Base-by-base conservation (phyloP, 768 basidiomycete species). In the Lentinula aciculospora region DNA sequence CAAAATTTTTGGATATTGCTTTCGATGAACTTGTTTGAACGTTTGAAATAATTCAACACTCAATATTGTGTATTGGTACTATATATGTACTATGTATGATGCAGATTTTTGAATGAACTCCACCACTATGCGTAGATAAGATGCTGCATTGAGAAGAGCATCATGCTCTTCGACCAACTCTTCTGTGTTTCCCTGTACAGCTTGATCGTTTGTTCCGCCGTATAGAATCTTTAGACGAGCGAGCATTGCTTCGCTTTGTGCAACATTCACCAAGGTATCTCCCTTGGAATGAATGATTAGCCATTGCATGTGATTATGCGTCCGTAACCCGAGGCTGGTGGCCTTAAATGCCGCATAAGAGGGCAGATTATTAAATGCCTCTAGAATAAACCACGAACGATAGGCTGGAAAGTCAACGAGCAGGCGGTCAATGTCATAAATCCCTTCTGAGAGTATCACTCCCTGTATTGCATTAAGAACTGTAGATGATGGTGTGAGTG, bases 241-340 rank as follows among this genome's bases (percentile, higher is more conserved):
- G 60, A 80, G 77, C 74, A 92, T 88, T 13, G 63, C 69, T 49
- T 81, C 68, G 64, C 85, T 84, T 71, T 94, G 91, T 19, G 69
- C 61, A 15, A 70, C 54, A 64, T 93, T 82, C 21, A 94, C 77
- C 36, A 89, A 77, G 2, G 77, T 80, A 65, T 94, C 92, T 19
- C 82, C 86, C 53, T 68, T 74, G 4, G 91, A 92, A 69, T 94
- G 90, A 51, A 92, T 72, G 57, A 94, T 65, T 29, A 89, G 71
- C 92, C 91, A 94, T 12, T 63, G 71, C 39, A 83, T 76, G 49
- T 74, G 68, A 17, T 63, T 62, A 13, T 61, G 64, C 23, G 65
- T 62, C 45, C 79, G 73, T 29, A 77, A 63, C 3, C 72, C 64
- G 59, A 80, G 76, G 5, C 57, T 69, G 4, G 78, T 71, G 21